Base-by-base conservation (phyloP, 768 basidiomycete genomes). In the Suillus cothurnatus region DNA sequence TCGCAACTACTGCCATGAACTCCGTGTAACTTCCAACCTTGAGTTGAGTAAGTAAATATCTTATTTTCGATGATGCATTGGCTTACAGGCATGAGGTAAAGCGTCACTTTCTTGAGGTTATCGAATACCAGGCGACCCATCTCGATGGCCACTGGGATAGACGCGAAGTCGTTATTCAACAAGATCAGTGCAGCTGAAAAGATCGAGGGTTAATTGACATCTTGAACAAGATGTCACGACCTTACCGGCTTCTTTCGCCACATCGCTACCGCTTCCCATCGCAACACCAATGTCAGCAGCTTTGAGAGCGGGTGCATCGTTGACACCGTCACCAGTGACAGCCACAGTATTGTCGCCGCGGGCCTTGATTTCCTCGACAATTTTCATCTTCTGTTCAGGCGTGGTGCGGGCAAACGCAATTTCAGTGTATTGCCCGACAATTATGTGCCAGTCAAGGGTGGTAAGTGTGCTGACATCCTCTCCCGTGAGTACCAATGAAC, bases 111-210 rank as follows among this genome's bases (percentile, higher is more conserved):
- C 81, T 84, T 81, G 62, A 88, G 68, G 68, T 88, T 88, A 69
- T 86, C 85, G 65, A 87, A 87, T 1, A 86, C 82, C 47, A 85
- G 73, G 43, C 86, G 84, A 60, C 87, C 87, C 73, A 86, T 82
- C 68, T 86, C 80, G 65, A 88, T 85, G 1, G 85, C 87, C 62
- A 82, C 79, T 5, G 82, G 81, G 67, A 89, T 87, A 11, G 86
- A 85, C 6, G 83, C 78, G 67, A 88, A 85, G 74, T 86, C 83
- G 64, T 86, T 85, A 70, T 87, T 84, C 57, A 86, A 80, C 53
- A 88, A 76, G 21, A 87, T 83, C 59, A 87, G 77, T 34, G 76
- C 76, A 69, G 80, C 80, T 80, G 26, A 26, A 11, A 34, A 34
- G 28, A 60, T 41, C 26, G 11, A 14, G 12, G n/a, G 14, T 53